Conservation (phyloP, 2,329 filamentous ascomycete species). For the Monosporascus sp. region DNA sequence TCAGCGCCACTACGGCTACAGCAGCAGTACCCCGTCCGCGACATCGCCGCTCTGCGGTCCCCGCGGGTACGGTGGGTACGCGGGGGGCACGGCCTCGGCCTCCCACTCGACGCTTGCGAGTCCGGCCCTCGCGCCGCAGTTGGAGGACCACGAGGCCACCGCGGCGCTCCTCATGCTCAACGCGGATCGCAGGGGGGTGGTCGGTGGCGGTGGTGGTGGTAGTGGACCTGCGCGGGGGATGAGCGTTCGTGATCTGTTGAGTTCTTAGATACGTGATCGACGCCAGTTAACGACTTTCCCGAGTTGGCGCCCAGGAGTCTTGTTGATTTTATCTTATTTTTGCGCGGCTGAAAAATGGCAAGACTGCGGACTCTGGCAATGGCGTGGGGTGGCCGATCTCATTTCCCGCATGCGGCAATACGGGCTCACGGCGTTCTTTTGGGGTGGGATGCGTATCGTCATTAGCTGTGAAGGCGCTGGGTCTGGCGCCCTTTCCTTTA, state of each 20-base stretch:
- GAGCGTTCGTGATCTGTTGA: conserved; percentile 50
- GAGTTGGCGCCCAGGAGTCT: no score
- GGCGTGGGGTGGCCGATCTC: no score
- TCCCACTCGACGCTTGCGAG: conserved; percentile 52
- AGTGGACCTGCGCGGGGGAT: conserved; percentile 37
- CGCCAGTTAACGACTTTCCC: background rate
- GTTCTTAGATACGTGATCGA: conserved; percentile 32
- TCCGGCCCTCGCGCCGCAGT: conserved; percentile 49
- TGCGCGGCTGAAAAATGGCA: no score
- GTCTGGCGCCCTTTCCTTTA: no score
- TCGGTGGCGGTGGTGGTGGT: background rate
- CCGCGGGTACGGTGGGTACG: conserved; percentile 33
- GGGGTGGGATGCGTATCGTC: no score
- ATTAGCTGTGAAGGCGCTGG: no score
- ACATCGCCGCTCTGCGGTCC: conserved; percentile 42
- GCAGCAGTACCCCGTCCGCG: conserved; percentile 16
- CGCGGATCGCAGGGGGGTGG: conserved; percentile 58
- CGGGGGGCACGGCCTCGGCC: conserved; percentile 28
- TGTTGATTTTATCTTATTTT: no score
- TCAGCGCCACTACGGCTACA: conserved; percentile 37
- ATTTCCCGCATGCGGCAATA: no score
- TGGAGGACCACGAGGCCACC: conserved; percentile 72
- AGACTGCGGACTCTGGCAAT: no score
- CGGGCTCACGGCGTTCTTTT: no score
- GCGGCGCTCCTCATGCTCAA: conserved; percentile 86